Evolutionary conservation across 2,329 filamentous ascomycete genomes (phyloP).

Genomic region (Penicillium vulpinum): DNA sequence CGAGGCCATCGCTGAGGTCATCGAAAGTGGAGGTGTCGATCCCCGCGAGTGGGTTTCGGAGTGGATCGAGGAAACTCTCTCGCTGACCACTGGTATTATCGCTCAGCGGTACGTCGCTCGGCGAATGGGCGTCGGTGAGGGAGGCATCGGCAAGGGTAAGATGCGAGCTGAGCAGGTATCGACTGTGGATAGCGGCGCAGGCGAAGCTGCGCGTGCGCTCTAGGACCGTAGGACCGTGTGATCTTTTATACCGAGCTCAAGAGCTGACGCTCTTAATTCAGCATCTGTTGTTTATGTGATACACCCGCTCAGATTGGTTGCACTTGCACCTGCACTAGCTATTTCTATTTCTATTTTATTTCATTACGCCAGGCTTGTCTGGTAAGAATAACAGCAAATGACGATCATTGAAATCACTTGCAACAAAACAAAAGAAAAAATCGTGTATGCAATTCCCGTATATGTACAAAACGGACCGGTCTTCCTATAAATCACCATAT

Average conservation of each 20-base stretch:
- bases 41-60: conserved; percentile 96
- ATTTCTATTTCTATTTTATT: not conserved
- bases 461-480: conserved; percentile 1
- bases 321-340: not conserved
- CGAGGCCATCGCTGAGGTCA: conserved; percentile 82
- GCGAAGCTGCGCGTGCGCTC: conserved; percentile 60
- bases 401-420: not conserved
- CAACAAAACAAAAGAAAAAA: not conserved
- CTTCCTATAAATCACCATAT: not conserved
- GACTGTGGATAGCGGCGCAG: conserved; percentile 58
- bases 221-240: conserved; percentile 23
- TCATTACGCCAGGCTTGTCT: not conserved
- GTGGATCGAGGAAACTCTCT: conserved; percentile 89
- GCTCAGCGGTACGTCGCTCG: conserved; percentile 94
- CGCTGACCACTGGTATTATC: conserved; percentile 75
- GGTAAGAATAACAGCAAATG: not conserved
- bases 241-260: not conserved
- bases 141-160: conserved; percentile 61
- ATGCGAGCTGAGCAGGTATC: conserved; percentile 54
- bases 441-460: conserved; percentile 2
- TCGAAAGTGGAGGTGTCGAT: conserved; percentile 73
- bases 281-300: conserved; percentile 4
- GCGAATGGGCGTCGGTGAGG: conserved; percentile 93
- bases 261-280: not conserved
- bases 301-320: not conserved